phyloP scores from a whole-genome alignment of 176 grass and related monocot genomes.

The Poa pratensis region DNA sequence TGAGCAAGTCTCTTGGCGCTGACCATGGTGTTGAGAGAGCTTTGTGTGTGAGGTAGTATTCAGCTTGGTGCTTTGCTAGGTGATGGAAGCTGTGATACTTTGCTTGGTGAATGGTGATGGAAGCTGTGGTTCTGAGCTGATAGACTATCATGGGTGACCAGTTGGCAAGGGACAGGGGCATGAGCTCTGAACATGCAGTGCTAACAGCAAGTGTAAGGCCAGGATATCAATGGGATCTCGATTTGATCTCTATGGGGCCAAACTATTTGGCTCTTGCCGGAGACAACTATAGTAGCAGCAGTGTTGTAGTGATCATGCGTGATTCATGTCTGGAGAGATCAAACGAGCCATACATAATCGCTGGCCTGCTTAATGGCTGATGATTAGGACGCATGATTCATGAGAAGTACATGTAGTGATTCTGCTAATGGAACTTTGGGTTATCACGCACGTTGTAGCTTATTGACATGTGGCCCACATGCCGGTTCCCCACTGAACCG shows the following conservation, averaged over 20 bases:
- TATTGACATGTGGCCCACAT: background rate
- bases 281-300: background rate
- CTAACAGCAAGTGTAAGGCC: background rate
- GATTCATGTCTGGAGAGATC: background rate
- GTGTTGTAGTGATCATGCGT: too few relatives aligned
- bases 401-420: background rate
- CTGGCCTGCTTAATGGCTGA: background rate
- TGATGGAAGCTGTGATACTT: background rate
- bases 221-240: conserved; percentile 20
- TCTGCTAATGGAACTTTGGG: too few relatives aligned
- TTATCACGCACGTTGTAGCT: background rate
- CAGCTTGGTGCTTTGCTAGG: background rate
- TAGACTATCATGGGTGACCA: background rate
- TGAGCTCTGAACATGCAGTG: conserved; percentile 41
- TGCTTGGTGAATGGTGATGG: background rate
- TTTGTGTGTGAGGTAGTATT: background rate
- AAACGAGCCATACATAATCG: background rate
- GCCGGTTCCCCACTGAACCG: background rate
- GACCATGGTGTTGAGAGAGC: conserved; percentile 30
- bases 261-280: conserved; percentile 2
- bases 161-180: conserved; percentile 41
- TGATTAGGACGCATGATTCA: conserved; percentile 9
- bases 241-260: conserved; percentile 33
- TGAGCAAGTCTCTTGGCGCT: conserved; percentile 48
- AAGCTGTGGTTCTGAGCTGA: background rate